Conservation (phyloP, 208 protist species). For the Leishmania gerbilli region DNA sequence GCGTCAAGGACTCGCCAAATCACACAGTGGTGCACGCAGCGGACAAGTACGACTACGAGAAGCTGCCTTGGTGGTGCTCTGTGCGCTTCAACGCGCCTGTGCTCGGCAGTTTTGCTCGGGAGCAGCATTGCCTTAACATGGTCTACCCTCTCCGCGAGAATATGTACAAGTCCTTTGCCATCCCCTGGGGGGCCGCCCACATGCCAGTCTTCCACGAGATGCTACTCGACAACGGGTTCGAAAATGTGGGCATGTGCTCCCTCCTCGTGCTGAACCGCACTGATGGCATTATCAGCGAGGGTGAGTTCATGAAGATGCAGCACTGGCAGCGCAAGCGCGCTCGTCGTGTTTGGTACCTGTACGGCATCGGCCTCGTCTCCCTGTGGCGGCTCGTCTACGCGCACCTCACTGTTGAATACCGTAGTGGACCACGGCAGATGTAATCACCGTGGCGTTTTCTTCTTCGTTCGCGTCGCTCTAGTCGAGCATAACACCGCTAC, state of each 20-base stretch:
- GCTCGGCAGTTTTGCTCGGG: slow-evolving; percentile 63
- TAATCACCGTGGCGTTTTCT: background rate
- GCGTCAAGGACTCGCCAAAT: slow-evolving; percentile 68
- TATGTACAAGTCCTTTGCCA: slow-evolving; percentile 81
- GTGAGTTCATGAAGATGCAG: slow-evolving; percentile 59
- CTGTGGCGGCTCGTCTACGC: slow-evolving; percentile 34
- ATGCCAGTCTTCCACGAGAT: slow-evolving; percentile 89
- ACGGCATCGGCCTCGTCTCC: slow-evolving; percentile 28
- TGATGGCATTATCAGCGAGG: slow-evolving; percentile 74
- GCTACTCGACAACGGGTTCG: slow-evolving; percentile 83
- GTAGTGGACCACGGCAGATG: slow-evolving; percentile 10
- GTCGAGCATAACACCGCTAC: background rate
- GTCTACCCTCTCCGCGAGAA: slow-evolving; percentile 54
- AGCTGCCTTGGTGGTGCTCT: slow-evolving; percentile 79
- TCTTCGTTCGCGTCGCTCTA: background rate
- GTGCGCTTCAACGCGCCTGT: slow-evolving; percentile 78
- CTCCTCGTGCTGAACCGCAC: slow-evolving; percentile 61
- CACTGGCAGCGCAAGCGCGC: slow-evolving; percentile 40
- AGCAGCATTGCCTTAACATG: slow-evolving; percentile 87
- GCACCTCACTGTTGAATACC: slow-evolving; percentile 51
- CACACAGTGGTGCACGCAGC: slow-evolving; percentile 87
- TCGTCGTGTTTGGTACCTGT: slow-evolving; percentile 27
- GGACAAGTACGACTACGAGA: slow-evolving; percentile 88
- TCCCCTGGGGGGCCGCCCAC: slow-evolving; percentile 86
- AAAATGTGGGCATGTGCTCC: slow-evolving; percentile 67